Conservation (phyloP, 805 yeast genomes). For the Wickerhamiella nectarea region DNA sequence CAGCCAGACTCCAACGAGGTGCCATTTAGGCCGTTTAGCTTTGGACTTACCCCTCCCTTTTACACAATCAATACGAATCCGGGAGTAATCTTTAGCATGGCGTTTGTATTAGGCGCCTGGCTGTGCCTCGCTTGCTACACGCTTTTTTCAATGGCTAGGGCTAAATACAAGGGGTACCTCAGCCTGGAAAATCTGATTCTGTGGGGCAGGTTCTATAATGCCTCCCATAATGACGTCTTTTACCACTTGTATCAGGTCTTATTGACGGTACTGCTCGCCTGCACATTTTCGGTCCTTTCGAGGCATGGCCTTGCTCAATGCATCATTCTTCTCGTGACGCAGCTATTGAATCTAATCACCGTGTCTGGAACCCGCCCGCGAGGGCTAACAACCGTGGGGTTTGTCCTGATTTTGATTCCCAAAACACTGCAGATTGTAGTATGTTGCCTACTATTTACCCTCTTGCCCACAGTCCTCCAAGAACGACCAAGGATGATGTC, state of each 20-base stretch:
- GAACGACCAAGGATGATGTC: not conserved
- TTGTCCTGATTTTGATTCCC: not conserved
- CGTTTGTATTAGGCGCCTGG: not conserved
- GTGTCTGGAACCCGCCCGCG: conserved; percentile 1
- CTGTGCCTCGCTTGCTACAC: not conserved
- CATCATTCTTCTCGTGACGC: not conserved
- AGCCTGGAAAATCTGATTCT: not conserved
- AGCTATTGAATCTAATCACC: not conserved
- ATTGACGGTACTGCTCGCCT: not conserved
- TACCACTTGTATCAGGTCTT: not conserved
- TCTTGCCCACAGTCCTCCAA: not conserved
- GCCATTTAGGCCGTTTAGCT: conserved; percentile 3
- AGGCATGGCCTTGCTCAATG: not conserved
- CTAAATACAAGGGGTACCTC: not conserved
- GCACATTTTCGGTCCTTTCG: not conserved
- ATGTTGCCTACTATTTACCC: not conserved
- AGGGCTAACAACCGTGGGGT: conserved; percentile 4
- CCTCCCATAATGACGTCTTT: not conserved
- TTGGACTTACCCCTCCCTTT: not conserved
- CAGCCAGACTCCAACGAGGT: not conserved
- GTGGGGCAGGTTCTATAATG: not conserved
- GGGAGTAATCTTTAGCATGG: conserved; percentile 4
- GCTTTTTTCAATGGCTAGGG: not conserved
- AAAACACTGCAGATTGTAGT: not conserved
- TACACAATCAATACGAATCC: not conserved